Base-by-base conservation (phyloP, 768 basidiomycete species). In the Hortiboletus flavorubellus region DNA sequence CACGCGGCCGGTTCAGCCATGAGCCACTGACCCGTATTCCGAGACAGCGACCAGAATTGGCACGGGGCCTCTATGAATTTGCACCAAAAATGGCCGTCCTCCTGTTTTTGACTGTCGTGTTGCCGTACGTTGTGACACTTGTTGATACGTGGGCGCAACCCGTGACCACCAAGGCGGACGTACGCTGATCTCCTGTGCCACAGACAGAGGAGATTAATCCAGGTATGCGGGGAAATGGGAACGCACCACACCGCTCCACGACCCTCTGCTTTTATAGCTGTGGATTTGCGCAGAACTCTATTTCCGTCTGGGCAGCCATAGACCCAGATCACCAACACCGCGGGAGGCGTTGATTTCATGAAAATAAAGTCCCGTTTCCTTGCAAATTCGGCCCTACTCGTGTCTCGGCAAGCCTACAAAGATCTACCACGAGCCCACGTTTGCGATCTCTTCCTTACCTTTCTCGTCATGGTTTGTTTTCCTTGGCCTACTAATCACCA, bases 401-500 rank as follows among this genome's bases (percentile, higher is more conserved):
- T 61, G 62, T 60, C 66, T 70, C 62, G 61, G 59, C 62, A 68
- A 59, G 46, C 45, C 31, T 60, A 47, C 56, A 68, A 46, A 56
- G 62, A 65, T 68, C 64, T 60, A 55, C 55, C 49, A 39, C 58
- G 14, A 49, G 50, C 39, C 31, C 55, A 29, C 44, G 29, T 46
- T 39, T 43, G 26, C 51, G 67, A 67, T 63, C 69, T 59, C 37
- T 26, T 42, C 31, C 46, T 62, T 69, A 41, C 64, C 66, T 70
- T 72, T 72, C 69, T 68, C 61, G 67, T 71, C 56, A 62, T 49
- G 53, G 42, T 58, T 59, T 60, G 59, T 55, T 67, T 70, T 65
- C 65, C 59, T 68, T 63, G 64, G 50, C 74, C 73, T 75, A 74
- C 77, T 76, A 71, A 73, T 72, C 74, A 70, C 67, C 66, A 72